Evolutionary conservation across 2,329 filamentous ascomycete genomes (phyloP).

Genomic region (Nemania diffusa): DNA sequence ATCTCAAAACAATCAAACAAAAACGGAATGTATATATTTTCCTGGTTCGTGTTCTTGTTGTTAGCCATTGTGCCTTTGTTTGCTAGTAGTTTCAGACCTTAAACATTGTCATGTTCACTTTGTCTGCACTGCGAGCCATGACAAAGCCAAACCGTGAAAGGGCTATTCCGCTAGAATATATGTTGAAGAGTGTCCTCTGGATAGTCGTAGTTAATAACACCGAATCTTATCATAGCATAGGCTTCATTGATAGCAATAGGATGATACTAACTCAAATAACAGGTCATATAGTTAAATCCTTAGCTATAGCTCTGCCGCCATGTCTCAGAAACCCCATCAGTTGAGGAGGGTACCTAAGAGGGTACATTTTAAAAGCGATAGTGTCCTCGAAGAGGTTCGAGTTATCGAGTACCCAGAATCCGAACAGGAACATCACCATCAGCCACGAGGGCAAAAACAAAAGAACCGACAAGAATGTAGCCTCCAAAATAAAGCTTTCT

Average conservation of each 20-base stretch:
- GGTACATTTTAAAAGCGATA: slow-evolving; percentile 20
- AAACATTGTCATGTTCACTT: background rate
- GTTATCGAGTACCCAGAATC: background rate
- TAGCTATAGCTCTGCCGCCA: too few relatives aligned
- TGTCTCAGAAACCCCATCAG: background rate
- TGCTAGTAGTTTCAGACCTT: background rate
- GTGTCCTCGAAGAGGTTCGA: slow-evolving; percentile 10
- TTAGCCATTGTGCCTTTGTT: background rate
- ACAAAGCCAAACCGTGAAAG: slow-evolving; percentile 6
- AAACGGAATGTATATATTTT: background rate
- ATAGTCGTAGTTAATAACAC: background rate
- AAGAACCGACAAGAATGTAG: background rate
- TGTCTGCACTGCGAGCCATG: background rate
- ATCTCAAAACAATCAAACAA: slow-evolving; percentile 3
- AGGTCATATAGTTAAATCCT: background rate
- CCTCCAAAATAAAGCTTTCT: background rate
- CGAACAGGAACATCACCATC: background rate
- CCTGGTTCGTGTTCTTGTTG: background rate
- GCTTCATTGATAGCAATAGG: background rate
- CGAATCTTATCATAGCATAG: background rate
- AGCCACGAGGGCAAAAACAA: background rate
- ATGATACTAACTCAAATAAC: background rate
- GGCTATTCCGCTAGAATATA: background rate
- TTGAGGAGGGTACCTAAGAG: background rate
- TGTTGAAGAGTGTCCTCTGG: background rate